Evolutionary conservation across 371 early-diverging fungal genomes (phyloP).

Genomic region (Catenaria anguillulae): DNA sequence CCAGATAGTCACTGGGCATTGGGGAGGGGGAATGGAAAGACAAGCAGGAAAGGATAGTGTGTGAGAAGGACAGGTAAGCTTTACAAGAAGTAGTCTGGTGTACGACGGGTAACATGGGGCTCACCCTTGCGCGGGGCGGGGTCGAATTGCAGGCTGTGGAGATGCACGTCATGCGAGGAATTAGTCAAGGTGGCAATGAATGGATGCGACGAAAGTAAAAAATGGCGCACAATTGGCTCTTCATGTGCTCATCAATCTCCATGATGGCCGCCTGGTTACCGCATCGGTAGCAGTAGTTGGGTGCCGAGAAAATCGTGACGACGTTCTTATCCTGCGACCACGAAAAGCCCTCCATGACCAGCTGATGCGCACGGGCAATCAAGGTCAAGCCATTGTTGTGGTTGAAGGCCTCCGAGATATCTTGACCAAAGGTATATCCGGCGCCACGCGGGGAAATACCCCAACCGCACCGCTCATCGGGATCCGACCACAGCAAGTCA

Average conservation of each 20-base stretch:
- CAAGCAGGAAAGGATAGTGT: no score
- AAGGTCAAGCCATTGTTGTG: slow-evolving; percentile 92
- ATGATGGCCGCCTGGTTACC: slow-evolving; percentile 66
- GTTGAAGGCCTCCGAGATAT: slow-evolving; percentile 88
- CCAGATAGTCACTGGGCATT: no score
- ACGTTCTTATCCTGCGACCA: slow-evolving; percentile 97
- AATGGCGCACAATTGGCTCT: slow-evolving; percentile 78
- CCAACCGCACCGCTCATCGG: slow-evolving; percentile 96
- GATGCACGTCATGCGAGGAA: slow-evolving; percentile 10
- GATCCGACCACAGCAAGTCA: slow-evolving; percentile 85
- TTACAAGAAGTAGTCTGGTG: slow-evolving; percentile 98
- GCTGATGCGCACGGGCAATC: slow-evolving; percentile 98
- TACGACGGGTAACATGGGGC: slow-evolving; percentile 91
- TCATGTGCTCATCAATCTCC: slow-evolving; percentile 77
- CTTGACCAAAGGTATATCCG: slow-evolving; percentile 96
- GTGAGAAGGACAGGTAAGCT: no score
- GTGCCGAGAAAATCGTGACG: slow-evolving; percentile 96
- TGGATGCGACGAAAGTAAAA: slow-evolving; percentile 2
- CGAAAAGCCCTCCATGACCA: slow-evolving; percentile 98
- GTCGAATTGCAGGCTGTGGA: slow-evolving; percentile 85
- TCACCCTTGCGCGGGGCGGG: slow-evolving; percentile 96
- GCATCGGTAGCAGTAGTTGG: slow-evolving; percentile 59
- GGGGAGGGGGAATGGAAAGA: no score
- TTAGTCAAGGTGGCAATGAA: no score
- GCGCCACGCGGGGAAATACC: slow-evolving; percentile 98